A percentile compares a stretch with the other conserved stretches of the same genome.
phyloP scores from a whole-genome alignment of 345 rosid species.

The Diplotaxis tenuifolia region DNA sequence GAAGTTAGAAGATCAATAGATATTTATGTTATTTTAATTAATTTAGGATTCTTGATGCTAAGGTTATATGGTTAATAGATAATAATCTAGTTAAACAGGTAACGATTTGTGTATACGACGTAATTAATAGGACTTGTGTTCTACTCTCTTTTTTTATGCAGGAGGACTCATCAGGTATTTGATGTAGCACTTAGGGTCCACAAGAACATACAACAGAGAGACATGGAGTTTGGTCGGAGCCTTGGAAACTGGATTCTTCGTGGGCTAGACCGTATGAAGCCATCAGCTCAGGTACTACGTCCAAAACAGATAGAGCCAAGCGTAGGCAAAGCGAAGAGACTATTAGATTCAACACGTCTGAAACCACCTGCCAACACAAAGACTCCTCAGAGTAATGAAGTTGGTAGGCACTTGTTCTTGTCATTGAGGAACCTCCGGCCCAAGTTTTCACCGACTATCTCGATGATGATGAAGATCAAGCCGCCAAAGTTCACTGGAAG shows the following conservation, averaged over 20 bases:
- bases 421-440: conserved; percentile 47
- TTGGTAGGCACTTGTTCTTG: conserved; percentile 53
- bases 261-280: conserved; percentile 78
- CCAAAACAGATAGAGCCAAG: conserved; percentile 22
- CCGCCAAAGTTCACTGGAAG: conserved; percentile 50
- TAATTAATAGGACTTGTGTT: neutral
- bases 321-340: conserved; percentile 40
- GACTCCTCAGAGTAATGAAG: conserved; percentile 42
- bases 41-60: neutral
- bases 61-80: neutral
- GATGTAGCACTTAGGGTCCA: conserved; percentile 71
- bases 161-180: conserved; percentile 61
- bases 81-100: neutral
- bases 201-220: conserved; percentile 71
- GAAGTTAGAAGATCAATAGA: neutral
- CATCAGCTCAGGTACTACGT: conserved; percentile 65
- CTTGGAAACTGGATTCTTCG: conserved; percentile 80
- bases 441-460: conserved; percentile 50
- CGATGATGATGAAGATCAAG: conserved; percentile 59
- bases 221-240: conserved; percentile 80
- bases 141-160: conserved; percentile 24
- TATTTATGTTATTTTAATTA: neutral
- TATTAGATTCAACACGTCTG: conserved; percentile 40
- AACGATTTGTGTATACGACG: neutral
- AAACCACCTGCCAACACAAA: conserved; percentile 40